Evolutionary conservation across 2,329 filamentous ascomycete genomes (phyloP), one percentile per base, ranked within the genome.

Genomic region (Sphaerulina musiva): DNA sequence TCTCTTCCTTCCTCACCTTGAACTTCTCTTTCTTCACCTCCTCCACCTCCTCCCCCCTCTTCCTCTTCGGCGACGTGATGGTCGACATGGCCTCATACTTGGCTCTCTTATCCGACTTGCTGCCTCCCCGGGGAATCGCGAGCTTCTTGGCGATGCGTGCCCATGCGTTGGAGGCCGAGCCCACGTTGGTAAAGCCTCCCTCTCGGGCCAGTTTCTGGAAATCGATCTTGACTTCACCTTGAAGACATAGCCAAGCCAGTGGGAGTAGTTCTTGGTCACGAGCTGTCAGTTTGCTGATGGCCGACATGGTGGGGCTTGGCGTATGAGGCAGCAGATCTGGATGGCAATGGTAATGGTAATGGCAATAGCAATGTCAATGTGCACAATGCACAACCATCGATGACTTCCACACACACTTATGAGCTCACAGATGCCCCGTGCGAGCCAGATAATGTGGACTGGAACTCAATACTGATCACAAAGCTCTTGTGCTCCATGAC

Each of bases 81-180:
- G 14, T 17, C 6, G 39, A n/a, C 39, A 6, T 41, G 39, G 39
- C 14, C 12, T 41, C 39, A 6, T 6, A n/a, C 1, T 6, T 6
- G 7, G 39, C 6, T n/a, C 14, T 41, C 11, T 17, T 8, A n/a
- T n/a, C 14, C 12, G 14, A 17, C 14, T 41, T 41, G 14, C 14
- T 41, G 39, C 39, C 39, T 41, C 14, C 14, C 6, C 32, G 32
- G 1, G 39, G 39, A 1, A 41, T 8, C 11, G 54, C 51, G 46
- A 70, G 56, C 55, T 70, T 70, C 60, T 64, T 68, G 55, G 62
- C 65, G 60, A 70, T 65, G 5, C 41, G 41, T 29, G 51, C 39
- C 66, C 66, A 68, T 39, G 68, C 68, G 54, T 69, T 70, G 50
- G 49, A 43, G 32, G 66, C 65, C 14, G 63, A 66, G 26, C 60